phyloP scores from a whole-genome alignment of 2,329 filamentous ascomycete genomes.

The Epichloe bromicola region DNA sequence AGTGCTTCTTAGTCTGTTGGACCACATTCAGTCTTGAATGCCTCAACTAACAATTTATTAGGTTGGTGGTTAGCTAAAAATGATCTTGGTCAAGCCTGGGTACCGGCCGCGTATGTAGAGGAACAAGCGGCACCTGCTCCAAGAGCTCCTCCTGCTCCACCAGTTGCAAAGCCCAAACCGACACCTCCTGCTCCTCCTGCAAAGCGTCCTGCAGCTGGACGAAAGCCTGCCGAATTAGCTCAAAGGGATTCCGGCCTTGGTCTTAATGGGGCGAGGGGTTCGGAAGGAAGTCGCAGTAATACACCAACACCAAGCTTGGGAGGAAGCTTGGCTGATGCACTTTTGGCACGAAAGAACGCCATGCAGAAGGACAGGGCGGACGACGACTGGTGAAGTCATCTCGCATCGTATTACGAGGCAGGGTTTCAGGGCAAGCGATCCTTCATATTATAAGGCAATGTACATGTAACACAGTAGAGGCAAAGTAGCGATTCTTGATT shows the following conservation, averaged over 20 bases:
- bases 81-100: constrained; percentile 66
- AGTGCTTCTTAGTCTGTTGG: no score
- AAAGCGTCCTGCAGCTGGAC: constrained; percentile 61
- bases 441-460: neutral
- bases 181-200: constrained; percentile 65
- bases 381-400: constrained; percentile 48
- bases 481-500: neutral
- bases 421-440: constrained; percentile 15
- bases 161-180: constrained; percentile 45
- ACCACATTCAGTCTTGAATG: neutral
- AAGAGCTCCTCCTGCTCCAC: constrained; percentile 53
- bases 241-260: constrained; percentile 62
- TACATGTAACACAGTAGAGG: neutral
- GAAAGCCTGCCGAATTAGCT: constrained; percentile 57
- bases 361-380: constrained; percentile 60
- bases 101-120: constrained; percentile 87
- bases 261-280: constrained; percentile 42
- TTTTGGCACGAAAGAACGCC: constrained; percentile 62
- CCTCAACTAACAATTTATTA: constrained; percentile 25
- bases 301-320: constrained; percentile 61
- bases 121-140: constrained; percentile 56
- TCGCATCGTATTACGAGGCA: neutral
- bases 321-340: constrained; percentile 65
- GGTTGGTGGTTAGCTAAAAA: constrained; percentile 95
- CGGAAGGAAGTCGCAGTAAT: constrained; percentile 50